Percentiles rank a stretch among this genome's conserved stretches.
Evolutionary conservation across 2,329 filamentous ascomycete species (phyloP).

Genomic region (Ophiostoma montium): DNA sequence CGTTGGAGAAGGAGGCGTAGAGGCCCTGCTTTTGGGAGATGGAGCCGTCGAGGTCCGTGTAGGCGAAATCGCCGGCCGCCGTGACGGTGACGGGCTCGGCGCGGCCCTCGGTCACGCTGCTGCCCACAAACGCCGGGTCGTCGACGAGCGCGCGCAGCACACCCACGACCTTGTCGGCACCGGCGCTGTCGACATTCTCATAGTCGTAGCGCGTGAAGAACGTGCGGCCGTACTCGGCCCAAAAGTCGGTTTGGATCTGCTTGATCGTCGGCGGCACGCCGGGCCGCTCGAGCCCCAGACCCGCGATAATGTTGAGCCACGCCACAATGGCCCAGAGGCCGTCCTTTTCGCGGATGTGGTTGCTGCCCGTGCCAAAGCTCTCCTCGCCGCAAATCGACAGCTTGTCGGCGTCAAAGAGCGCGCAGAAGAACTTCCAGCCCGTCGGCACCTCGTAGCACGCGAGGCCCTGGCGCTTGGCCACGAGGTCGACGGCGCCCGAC

Average conservation of each 20-base stretch:
- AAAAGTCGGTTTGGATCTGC: slow-evolving; percentile 95
- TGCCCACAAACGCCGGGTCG: slow-evolving; percentile 63
- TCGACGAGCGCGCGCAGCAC: slow-evolving; percentile 68
- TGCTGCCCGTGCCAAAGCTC: slow-evolving; percentile 93
- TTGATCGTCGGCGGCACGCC: slow-evolving; percentile 79
- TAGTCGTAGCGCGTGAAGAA: slow-evolving; percentile 99
- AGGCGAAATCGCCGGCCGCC: slow-evolving; percentile 91
- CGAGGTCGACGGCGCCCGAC: slow-evolving; percentile 85
- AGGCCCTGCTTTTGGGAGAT: slow-evolving; percentile 93
- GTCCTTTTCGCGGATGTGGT: slow-evolving; percentile 99
- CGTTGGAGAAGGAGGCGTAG: slow-evolving; percentile 86
- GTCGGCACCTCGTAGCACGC: slow-evolving; percentile 94
- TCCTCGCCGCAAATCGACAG: slow-evolving; percentile 98
- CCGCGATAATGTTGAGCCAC: slow-evolving; percentile 97
- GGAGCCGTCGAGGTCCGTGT: slow-evolving; percentile 96
- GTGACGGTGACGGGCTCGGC: slow-evolving; percentile 44
- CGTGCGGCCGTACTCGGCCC: slow-evolving; percentile 86
- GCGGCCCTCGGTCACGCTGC: slow-evolving; percentile 60
- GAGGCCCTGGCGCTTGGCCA: slow-evolving; percentile 86
- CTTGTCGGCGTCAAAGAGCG: slow-evolving; percentile 85
- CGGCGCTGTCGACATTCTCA: slow-evolving; percentile 83
- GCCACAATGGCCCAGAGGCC: slow-evolving; percentile 94
- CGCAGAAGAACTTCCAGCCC: slow-evolving; percentile 99
- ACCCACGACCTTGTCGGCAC: slow-evolving; percentile 77
- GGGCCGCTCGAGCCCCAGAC: slow-evolving; percentile 69